Conservation (phyloP, 768 basidiomycete species). For the Tephrocybe sp. region DNA sequence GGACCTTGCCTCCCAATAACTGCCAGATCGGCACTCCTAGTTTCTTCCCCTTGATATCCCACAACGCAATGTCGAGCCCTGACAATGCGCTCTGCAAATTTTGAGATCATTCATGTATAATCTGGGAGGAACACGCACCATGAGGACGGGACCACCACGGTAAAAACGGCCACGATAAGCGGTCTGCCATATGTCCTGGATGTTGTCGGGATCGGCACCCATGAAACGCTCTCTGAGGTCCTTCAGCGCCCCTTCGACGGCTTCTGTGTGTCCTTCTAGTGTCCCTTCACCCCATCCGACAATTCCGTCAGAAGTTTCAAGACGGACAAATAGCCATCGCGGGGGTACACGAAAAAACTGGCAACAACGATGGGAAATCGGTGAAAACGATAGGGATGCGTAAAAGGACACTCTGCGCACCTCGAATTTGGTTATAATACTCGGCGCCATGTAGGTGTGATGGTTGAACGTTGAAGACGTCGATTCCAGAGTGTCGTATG, state of each 20-base stretch:
- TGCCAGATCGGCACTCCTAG: conserved; percentile 65
- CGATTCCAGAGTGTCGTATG: too few species aligned
- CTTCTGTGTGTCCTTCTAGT: conserved; percentile 72
- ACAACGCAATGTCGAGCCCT: conserved; percentile 66
- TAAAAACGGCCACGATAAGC: conserved; percentile 70
- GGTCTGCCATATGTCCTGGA: conserved; percentile 72
- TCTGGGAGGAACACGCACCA: conserved; percentile 36
- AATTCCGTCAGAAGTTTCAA: conserved; percentile 59
- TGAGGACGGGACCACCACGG: conserved; percentile 67
- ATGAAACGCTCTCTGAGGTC: conserved; percentile 61
- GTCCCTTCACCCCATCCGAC: conserved; percentile 78
- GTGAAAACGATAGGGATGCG: not conserved
- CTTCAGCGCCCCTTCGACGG: conserved; percentile 62
- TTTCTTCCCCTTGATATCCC: conserved; percentile 82
- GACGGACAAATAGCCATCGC: conserved; percentile 69
- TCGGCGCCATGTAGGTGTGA: conserved; percentile 10
- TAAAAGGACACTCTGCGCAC: conserved; percentile 6
- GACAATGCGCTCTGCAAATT: conserved; percentile 45
- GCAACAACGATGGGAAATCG: not conserved
- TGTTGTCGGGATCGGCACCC: conserved; percentile 59
- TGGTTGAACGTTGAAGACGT: too few species aligned
- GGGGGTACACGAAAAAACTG: conserved; percentile 68
- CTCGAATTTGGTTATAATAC: conserved; percentile 26
- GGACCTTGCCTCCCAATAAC: conserved; percentile 67
- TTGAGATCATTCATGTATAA: not conserved